phyloP scores from a whole-genome alignment of 257 asterid genomes.

The Thymus quinquecostatus region DNA sequence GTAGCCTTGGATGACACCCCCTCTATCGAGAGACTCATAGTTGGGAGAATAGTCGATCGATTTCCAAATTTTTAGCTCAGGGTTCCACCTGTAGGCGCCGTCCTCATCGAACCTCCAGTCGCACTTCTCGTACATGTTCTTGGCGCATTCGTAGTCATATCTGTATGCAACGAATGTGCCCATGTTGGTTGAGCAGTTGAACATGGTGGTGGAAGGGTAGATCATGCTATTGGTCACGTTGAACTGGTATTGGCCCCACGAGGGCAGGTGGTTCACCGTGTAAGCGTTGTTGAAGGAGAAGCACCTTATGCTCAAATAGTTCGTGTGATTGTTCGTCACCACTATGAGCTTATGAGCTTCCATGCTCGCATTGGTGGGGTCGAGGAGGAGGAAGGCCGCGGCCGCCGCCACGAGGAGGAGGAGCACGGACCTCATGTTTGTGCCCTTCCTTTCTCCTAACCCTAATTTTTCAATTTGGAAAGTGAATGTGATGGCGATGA shows the following conservation, averaged over 20 bases:
- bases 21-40: conserved; percentile 71
- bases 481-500: neutral
- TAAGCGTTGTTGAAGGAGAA: conserved; percentile 51
- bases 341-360: conserved; percentile 20
- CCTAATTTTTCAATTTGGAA: neutral
- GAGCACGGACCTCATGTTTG: conserved; percentile 23
- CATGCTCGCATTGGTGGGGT: neutral
- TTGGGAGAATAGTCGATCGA: conserved; percentile 53
- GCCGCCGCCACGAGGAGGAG: neutral
- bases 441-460: neutral
- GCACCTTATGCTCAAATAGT: conserved; percentile 59
- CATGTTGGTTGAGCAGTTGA: conserved; percentile 84
- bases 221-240: conserved; percentile 28
- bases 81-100: conserved; percentile 44
- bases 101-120: conserved; percentile 68
- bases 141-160: conserved; percentile 42
- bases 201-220: conserved; percentile 67
- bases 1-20: conserved; percentile 72
- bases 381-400: conserved; percentile 19
- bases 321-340: conserved; percentile 66
- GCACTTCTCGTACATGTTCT: conserved; percentile 30
- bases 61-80: conserved; percentile 30
- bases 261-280: conserved; percentile 40
- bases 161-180: conserved; percentile 63
- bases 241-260: conserved; percentile 46